Evolutionary conservation across 345 rosid species (phyloP).

Genomic region (Boechera stricta): DNA sequence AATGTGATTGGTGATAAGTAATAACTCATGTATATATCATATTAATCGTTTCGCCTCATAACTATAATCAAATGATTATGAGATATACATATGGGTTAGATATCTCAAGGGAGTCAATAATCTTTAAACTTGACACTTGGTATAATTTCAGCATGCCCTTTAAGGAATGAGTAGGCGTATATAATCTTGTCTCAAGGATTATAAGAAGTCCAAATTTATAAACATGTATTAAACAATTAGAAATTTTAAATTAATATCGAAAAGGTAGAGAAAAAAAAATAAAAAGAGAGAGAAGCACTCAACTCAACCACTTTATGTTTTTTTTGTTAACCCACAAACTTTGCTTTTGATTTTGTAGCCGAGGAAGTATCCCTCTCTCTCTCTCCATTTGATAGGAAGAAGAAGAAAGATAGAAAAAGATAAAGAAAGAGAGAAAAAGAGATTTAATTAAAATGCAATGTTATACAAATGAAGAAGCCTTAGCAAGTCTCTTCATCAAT

Average conservation of each 20-base stretch:
- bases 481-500: constrained; percentile 71
- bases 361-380: constrained; percentile 31
- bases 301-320: constrained; percentile 35
- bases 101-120: neutral
- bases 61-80: neutral
- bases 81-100: neutral
- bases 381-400: constrained; percentile 43
- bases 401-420: constrained; percentile 44
- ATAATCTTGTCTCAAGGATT: constrained; percentile 41
- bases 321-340: constrained; percentile 33
- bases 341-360: constrained; percentile 45
- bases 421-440: constrained; percentile 41
- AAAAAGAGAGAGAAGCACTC: constrained; percentile 41
- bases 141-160: constrained; percentile 40
- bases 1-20: neutral
- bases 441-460: constrained; percentile 68
- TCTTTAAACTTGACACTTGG: constrained; percentile 22
- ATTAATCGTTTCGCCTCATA: constrained; percentile 6
- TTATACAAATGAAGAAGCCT: constrained; percentile 67
- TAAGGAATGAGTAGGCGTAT: constrained; percentile 40
- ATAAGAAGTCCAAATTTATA: constrained; percentile 17
- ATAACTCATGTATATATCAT: neutral
- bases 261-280: constrained; percentile 33
- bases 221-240: neutral
- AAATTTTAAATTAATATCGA: neutral